phyloP scores from a whole-genome alignment of 768 basidiomycete genomes.

The Gelatoporia subvermispora region DNA sequence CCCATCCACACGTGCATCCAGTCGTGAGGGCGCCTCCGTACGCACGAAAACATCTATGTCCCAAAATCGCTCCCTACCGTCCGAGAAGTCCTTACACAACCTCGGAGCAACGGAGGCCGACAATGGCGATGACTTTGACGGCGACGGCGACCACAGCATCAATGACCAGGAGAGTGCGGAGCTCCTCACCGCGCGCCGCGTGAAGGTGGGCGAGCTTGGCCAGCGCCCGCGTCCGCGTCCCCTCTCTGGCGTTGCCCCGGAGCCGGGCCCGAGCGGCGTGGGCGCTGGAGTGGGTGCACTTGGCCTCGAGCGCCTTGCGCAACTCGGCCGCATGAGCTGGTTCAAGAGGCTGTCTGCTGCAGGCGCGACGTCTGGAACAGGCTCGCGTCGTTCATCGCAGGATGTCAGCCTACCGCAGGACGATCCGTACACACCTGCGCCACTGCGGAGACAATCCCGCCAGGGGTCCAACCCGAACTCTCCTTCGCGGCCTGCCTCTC shows the following conservation, averaged over 20 bases:
- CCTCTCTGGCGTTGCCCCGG: constrained; percentile 6
- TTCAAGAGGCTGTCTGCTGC: constrained; percentile 37
- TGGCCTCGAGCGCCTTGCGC: constrained; percentile 42
- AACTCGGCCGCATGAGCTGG: constrained; percentile 54
- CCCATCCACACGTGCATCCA: constrained; percentile 1
- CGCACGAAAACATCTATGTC: constrained; percentile 27
- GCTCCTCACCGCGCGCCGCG: constrained; percentile 46
- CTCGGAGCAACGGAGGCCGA: constrained; percentile 1
- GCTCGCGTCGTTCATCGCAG: constrained; percentile 3
- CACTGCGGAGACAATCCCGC: constrained; percentile 19
- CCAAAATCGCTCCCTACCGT: constrained; percentile 15
- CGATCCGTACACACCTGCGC: constrained; percentile 23
- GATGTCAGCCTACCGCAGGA: constrained; percentile 2
- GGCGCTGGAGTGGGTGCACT: constrained; percentile 8
- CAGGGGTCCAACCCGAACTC: constrained; percentile 9
- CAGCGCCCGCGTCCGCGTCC: constrained; percentile 6
- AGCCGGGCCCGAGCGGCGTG: constrained; percentile 16
- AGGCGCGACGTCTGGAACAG: constrained; percentile 2
- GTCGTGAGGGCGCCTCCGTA: constrained; percentile 15
- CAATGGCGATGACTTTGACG: not conserved
- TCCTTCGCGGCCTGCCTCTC: constrained; percentile 17
- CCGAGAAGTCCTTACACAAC: constrained; percentile 20
- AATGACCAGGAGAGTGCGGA: constrained; percentile 41
- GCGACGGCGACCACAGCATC: constrained; percentile 25
- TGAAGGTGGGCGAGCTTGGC: constrained; percentile 31